Evolutionary conservation across 1,284 basidiomycete species (phyloP).

Genomic region (Sporisorium exsertum): DNA sequence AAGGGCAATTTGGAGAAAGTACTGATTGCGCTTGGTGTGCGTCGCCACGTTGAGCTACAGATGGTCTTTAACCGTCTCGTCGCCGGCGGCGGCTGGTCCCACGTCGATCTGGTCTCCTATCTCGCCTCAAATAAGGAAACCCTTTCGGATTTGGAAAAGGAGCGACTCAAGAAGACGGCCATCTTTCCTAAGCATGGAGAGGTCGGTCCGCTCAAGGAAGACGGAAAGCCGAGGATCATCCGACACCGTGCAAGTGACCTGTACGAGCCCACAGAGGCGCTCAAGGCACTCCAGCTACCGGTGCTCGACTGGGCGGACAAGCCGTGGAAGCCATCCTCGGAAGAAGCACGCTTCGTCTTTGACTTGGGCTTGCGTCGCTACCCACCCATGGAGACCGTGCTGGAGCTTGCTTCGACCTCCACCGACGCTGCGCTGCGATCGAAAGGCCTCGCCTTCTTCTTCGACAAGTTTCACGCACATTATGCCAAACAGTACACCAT

Average conservation of each 20-base stretch:
- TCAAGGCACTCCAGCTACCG: conserved; percentile 82
- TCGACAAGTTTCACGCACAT: conserved; percentile 57
- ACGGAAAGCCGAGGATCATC: conserved; percentile 53
- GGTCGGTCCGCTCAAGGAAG: conserved; percentile 52
- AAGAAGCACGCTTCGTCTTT: conserved; percentile 83
- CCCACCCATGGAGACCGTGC: conserved; percentile 78
- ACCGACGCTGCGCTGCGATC: conserved; percentile 35
- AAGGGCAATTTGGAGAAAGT: conserved; percentile 84
- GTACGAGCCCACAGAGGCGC: conserved; percentile 84
- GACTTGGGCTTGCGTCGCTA: conserved; percentile 80
- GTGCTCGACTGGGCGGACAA: conserved; percentile 85
- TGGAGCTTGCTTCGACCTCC: conserved; percentile 47
- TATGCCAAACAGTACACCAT: conserved; percentile 56
- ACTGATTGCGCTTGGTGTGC: conserved; percentile 82
- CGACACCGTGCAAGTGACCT: conserved; percentile 64
- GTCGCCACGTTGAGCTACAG: conserved; percentile 81
- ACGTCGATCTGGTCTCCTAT: conserved; percentile 70
- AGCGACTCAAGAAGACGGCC: conserved; percentile 80
- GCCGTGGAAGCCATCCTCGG: conserved; percentile 51
- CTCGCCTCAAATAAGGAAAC: conserved; percentile 85
- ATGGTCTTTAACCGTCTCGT: conserved; percentile 71
- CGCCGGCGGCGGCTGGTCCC: conserved; percentile 70
- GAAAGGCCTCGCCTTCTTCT: conserved; percentile 61
- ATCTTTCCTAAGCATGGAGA: conserved; percentile 79
- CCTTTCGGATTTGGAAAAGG: conserved; percentile 78